phyloP scores from a whole-genome alignment of 176 grass and related monocot genomes.

The Sorghum bicolor region Sorghum_bicolor_NCBIv3 NC_012870.2:11220001-11220500 shows the following conservation, averaged over 20 bases:
- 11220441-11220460: neutral
- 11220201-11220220: neutral
- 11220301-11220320: slow-evolving; percentile 38
- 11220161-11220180: neutral
- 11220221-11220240: neutral
- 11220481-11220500: neutral
- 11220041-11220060: neutral
- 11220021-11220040: neutral
- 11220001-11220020: too few relatives aligned
- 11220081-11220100: neutral
- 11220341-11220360: slow-evolving; percentile 16
- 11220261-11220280: too few relatives aligned
- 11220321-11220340: slow-evolving; percentile 39
- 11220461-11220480: neutral
- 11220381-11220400: slow-evolving; percentile 24
- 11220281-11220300: neutral
- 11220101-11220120: neutral
- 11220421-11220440: neutral
- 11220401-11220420: slow-evolving; percentile 9
- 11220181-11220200: neutral
- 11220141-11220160: slow-evolving; percentile 21
- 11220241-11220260: neutral
- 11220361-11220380: slow-evolving; percentile 49
- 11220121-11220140: neutral
- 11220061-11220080: neutral